phyloP scores from a whole-genome alignment of 2,329 filamentous ascomycete species.

The Leptographium wingfieldii region DNA sequence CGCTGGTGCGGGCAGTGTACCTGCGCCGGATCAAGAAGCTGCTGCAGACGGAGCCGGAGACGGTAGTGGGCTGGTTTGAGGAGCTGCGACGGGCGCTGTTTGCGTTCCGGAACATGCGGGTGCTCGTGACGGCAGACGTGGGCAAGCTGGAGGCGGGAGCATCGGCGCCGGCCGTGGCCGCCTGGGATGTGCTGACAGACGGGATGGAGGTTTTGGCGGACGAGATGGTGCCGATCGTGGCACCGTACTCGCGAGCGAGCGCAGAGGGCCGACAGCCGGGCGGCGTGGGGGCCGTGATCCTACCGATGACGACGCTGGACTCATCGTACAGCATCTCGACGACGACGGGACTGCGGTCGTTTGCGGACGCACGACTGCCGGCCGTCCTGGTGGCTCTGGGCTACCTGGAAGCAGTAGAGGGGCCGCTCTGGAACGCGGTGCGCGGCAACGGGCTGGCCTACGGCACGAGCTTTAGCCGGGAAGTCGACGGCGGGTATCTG shows the following conservation, averaged over 20 bases:
- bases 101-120: constrained; percentile 71
- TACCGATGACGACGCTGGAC: constrained; percentile 87
- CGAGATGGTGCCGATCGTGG: constrained; percentile 56
- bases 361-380: constrained; percentile 64
- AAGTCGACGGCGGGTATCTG: constrained; percentile 66
- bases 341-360: constrained; percentile 60
- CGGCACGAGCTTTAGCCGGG: constrained; percentile 66
- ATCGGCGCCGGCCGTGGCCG: constrained; percentile 35
- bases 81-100: constrained; percentile 64
- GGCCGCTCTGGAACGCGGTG: constrained; percentile 85
- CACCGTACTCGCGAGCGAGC: constrained; percentile 59
- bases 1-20: constrained; percentile 77
- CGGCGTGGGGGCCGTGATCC: constrained; percentile 58
- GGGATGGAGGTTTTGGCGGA: constrained; percentile 9
- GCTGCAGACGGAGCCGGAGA: constrained; percentile 61
- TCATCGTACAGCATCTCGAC: constrained; percentile 78
- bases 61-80: constrained; percentile 66
- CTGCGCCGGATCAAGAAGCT: constrained; percentile 75
- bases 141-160: constrained; percentile 54
- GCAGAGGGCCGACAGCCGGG: constrained; percentile 64
- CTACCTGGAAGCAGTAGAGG: constrained; percentile 88
- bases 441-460: constrained; percentile 91
- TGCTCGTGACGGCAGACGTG: constrained; percentile 74
- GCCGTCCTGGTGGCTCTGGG: constrained; percentile 78
- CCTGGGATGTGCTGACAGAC: constrained; percentile 56